These are phyloP conservation scores for Botrytis paeoniae DNA, from an alignment of 2,329 filamentous ascomycete genomes.

Conservation along the genomic window DNA sequence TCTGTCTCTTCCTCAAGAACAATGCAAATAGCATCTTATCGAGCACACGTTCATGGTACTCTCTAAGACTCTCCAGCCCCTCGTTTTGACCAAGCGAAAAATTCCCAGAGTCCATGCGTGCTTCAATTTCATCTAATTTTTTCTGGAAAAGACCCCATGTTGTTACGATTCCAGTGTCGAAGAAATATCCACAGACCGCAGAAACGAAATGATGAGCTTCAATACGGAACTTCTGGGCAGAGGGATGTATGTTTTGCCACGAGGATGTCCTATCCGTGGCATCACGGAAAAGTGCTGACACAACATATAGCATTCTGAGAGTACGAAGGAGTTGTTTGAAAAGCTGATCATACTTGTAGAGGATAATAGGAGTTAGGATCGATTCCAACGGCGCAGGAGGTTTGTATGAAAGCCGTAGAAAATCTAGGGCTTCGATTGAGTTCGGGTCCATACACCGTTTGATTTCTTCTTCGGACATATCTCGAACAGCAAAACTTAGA, in stretches of 20 bases:
- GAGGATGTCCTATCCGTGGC: conserved; percentile 42
- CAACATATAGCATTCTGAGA: conserved; percentile 73
- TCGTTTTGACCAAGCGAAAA: conserved; percentile 45
- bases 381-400: conserved; percentile 67
- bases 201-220: conserved; percentile 80
- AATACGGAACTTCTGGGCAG: conserved; percentile 57
- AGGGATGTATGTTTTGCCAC: conserved; percentile 28
- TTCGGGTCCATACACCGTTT: conserved; percentile 78
- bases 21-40: conserved; percentile 73
- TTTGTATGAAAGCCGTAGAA: conserved; percentile 82
- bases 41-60: conserved; percentile 69
- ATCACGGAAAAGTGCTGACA: conserved; percentile 62
- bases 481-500: conserved; percentile 79
- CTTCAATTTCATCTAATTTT: conserved; percentile 63
- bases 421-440: conserved; percentile 86
- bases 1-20: conserved; percentile 71
- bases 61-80: conserved; percentile 65
- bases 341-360: conserved; percentile 80
- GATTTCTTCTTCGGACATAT: conserved; percentile 74
- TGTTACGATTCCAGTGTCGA: conserved; percentile 70
- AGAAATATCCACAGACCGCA: conserved; percentile 71
- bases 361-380: conserved; percentile 66
- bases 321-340: conserved; percentile 79
- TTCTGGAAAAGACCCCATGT: conserved; percentile 70
- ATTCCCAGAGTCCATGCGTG: conserved; percentile 47